Evolutionary conservation across 2,329 filamentous ascomycete genomes (phyloP).

Genomic region (Fusarium cyanostomum): DNA sequence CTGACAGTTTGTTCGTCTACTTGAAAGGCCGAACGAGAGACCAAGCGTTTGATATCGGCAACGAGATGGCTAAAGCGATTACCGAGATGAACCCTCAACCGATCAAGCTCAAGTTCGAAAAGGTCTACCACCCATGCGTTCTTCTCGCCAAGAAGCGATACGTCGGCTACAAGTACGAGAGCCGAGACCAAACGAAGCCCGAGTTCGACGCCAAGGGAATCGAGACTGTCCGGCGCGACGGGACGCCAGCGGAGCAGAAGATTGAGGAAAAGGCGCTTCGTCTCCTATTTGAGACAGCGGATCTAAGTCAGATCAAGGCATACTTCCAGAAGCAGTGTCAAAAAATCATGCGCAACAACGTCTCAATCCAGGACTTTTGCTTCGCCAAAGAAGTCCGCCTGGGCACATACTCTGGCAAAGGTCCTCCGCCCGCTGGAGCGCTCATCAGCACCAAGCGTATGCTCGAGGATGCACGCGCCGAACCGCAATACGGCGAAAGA

Average conservation of each 20-base stretch:
- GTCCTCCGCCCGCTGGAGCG: conserved; percentile 84
- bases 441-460: conserved; percentile 87
- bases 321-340: conserved; percentile 92
- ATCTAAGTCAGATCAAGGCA: conserved; percentile 85
- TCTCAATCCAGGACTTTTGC: conserved; percentile 95
- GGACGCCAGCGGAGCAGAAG: conserved; percentile 94
- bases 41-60: conserved; percentile 90
- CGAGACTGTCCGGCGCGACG: conserved; percentile 94
- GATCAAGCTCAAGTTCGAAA: conserved; percentile 97
- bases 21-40: conserved; percentile 87
- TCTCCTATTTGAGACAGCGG: conserved; percentile 87
- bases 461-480: conserved; percentile 84
- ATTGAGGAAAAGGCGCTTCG: conserved; percentile 93
- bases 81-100: conserved; percentile 91
- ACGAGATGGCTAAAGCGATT: conserved; percentile 88
- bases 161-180: conserved; percentile 97
- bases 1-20: conserved; percentile 92
- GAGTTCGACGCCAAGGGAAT: conserved; percentile 99
- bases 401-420: conserved; percentile 82
- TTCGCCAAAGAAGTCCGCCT: conserved; percentile 93
- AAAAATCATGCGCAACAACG: conserved; percentile 89
- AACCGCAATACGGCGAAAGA: conserved; percentile 94
- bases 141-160: conserved; percentile 97
- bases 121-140: conserved; percentile 95
- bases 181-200: conserved; percentile 75